A percentile compares a stretch with the other conserved stretches of the same genome.
Conservation (phyloP, 805 yeast genomes). For the Spathaspora hagerdaliae region DNA sequence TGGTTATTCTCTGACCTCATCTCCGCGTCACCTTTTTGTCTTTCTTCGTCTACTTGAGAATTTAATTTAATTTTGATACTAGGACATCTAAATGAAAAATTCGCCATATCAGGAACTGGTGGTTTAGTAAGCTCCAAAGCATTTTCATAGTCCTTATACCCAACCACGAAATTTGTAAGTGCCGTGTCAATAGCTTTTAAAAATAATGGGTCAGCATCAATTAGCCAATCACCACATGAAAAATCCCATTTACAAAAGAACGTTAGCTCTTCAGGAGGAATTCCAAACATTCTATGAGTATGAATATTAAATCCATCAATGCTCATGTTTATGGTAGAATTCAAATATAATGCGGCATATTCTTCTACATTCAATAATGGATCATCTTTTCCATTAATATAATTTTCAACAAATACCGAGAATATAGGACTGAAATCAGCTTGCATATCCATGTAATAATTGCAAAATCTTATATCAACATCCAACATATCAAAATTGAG, state of each 20-base stretch:
- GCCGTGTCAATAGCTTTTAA: slow-evolving; percentile 41
- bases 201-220: slow-evolving; percentile 49
- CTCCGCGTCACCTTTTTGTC: too few species aligned
- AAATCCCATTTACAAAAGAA: slow-evolving; percentile 91
- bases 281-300: slow-evolving; percentile 90
- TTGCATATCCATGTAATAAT: slow-evolving; percentile 91
- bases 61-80: slow-evolving; percentile 38
- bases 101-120: slow-evolving; percentile 63
- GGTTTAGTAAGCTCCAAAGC: slow-evolving; percentile 56
- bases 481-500: slow-evolving; percentile 62
- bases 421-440: slow-evolving; percentile 61
- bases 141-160: slow-evolving; percentile 75
- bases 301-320: slow-evolving; percentile 64
- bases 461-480: slow-evolving; percentile 80
- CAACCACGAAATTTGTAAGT: slow-evolving; percentile 49
- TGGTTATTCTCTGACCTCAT: background rate
- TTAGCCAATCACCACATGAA: slow-evolving; percentile 52
- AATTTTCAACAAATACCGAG: slow-evolving; percentile 28
- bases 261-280: slow-evolving; percentile 85
- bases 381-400: slow-evolving; percentile 18
- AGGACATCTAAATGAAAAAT: slow-evolving; percentile 55
- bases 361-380: slow-evolving; percentile 20
- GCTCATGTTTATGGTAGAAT: slow-evolving; percentile 36
- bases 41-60: background rate
- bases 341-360: slow-evolving; percentile 14